Evolutionary conservation across 2,329 filamentous ascomycete genomes (phyloP).

Genomic region (Emergomyces pasteurianus): DNA sequence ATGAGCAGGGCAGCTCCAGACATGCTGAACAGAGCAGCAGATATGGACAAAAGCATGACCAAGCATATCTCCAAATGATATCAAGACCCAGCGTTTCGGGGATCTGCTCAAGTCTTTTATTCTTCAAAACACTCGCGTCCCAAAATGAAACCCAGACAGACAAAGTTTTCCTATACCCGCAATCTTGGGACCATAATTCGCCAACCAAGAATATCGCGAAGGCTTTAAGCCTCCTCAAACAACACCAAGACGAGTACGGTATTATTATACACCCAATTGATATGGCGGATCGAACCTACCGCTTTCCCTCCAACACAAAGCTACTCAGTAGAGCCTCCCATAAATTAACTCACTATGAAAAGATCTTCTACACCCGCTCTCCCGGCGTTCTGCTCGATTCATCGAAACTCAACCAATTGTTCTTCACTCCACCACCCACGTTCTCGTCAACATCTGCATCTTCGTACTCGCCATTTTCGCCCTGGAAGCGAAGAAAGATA

Average conservation of each 20-base stretch:
- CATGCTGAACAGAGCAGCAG: not conserved
- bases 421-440: slow-evolving; percentile 17
- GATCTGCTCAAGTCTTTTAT: slow-evolving; percentile 34
- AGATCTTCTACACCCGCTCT: slow-evolving; percentile 31
- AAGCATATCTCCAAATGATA: slow-evolving; percentile 34
- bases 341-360: slow-evolving; percentile 33
- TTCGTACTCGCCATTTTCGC: not conserved
- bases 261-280: slow-evolving; percentile 33
- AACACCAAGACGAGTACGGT: slow-evolving; percentile 27
- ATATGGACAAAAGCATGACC: not conserved
- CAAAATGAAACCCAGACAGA: slow-evolving; percentile 26
- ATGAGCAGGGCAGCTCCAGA: not conserved
- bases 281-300: slow-evolving; percentile 17
- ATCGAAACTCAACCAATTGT: slow-evolving; percentile 25
- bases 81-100: slow-evolving; percentile 31
- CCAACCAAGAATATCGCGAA: slow-evolving; percentile 16
- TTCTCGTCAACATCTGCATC: not conserved
- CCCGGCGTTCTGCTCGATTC: slow-evolving; percentile 31
- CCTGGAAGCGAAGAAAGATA: not conserved
- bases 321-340: slow-evolving; percentile 16
- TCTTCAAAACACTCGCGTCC: slow-evolving; percentile 29
- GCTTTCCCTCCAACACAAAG: slow-evolving; percentile 7
- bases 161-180: slow-evolving; percentile 36
- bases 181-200: slow-evolving; percentile 30
- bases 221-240: slow-evolving; percentile 27